These are phyloP conservation scores for Globisporangium apiculatum DNA, from an alignment of 352 stramenopile genomes.

Conservation along the genomic window DNA sequence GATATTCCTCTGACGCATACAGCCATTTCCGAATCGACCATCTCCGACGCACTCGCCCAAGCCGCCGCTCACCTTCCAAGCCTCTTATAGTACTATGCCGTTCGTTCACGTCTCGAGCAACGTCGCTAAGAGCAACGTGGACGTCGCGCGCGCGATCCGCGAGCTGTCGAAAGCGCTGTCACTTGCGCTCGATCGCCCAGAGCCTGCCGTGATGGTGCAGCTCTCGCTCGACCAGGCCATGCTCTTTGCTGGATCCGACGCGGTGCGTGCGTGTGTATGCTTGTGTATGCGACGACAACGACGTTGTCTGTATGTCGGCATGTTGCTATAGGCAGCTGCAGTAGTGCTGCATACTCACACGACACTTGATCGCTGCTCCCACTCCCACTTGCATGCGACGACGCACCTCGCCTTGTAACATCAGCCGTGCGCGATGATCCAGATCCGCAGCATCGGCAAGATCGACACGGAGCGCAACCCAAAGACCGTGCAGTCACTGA, in stretches of 20 bases:
- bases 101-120: slow-evolving; percentile 25
- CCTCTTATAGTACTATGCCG: slow-evolving; percentile 10
- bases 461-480: slow-evolving; percentile 23
- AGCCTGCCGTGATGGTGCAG: slow-evolving; percentile 15
- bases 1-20: too few relatives aligned
- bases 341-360: too few relatives aligned
- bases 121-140: slow-evolving; percentile 9
- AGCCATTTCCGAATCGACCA: too few relatives aligned
- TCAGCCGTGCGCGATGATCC: slow-evolving; percentile 19
- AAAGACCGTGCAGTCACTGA: slow-evolving; percentile 15
- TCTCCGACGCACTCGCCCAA: too few relatives aligned
- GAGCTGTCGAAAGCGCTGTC: slow-evolving; percentile 17
- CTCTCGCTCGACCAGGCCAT: slow-evolving; percentile 21
- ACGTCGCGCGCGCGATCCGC: slow-evolving; percentile 8
- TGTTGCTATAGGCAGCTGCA: neutral
- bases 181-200: slow-evolving; percentile 11
- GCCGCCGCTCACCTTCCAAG: too few relatives aligned
- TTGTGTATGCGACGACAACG: neutral
- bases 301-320: neutral
- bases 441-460: slow-evolving; percentile 21
- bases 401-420: neutral
- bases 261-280: slow-evolving; percentile 3
- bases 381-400: neutral
- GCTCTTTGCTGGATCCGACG: slow-evolving; percentile 16
- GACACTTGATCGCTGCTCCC: too few relatives aligned